Evolutionary conservation across 1,139 yeast species (phyloP).

Genomic region (Hemisphaericaspora lyxosophila): DNA sequence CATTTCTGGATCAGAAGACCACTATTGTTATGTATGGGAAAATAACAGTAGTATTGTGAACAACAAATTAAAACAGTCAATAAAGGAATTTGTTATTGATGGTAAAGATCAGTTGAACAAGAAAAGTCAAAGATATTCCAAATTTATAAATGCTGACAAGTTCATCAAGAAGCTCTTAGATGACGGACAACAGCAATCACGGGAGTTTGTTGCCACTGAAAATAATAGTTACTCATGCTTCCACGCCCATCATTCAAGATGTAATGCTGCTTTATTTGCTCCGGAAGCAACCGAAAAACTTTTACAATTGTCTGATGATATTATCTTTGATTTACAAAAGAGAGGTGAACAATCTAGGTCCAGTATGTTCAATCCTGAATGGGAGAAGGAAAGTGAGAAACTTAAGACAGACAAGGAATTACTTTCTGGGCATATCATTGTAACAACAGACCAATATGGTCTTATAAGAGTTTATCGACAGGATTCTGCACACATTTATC

Average conservation of each 20-base stretch:
- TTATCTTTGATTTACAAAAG: constrained; percentile 61
- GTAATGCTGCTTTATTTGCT: constrained; percentile 77
- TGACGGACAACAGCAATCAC: constrained; percentile 19
- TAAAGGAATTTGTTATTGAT: constrained; percentile 37
- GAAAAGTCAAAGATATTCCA: constrained; percentile 25
- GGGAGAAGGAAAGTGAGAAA: constrained; percentile 24
- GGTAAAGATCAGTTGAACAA: constrained; percentile 21
- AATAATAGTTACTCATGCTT: constrained; percentile 62
- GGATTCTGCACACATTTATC: constrained; percentile 56
- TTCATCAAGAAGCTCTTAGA: constrained; percentile 31
- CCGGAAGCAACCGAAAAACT: constrained; percentile 69
- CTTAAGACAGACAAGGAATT: constrained; percentile 5
- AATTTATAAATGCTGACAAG: constrained; percentile 34
- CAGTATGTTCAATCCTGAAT: constrained; percentile 7
- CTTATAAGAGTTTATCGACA: constrained; percentile 74
- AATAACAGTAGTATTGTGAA: constrained; percentile 43
- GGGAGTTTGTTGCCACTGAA: constrained; percentile 42
- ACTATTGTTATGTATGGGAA: constrained; percentile 73
- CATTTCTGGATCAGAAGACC: constrained; percentile 66
- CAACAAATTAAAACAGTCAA: constrained; percentile 33
- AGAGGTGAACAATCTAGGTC: constrained; percentile 22
- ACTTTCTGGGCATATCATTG: constrained; percentile 51
- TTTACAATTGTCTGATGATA: constrained; percentile 72
- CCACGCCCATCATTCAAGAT: constrained; percentile 73
- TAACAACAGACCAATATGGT: constrained; percentile 78